phyloP scores from a whole-genome alignment of 2,329 filamentous ascomycete species.

The Sclerotinia trifoliorum region DNA sequence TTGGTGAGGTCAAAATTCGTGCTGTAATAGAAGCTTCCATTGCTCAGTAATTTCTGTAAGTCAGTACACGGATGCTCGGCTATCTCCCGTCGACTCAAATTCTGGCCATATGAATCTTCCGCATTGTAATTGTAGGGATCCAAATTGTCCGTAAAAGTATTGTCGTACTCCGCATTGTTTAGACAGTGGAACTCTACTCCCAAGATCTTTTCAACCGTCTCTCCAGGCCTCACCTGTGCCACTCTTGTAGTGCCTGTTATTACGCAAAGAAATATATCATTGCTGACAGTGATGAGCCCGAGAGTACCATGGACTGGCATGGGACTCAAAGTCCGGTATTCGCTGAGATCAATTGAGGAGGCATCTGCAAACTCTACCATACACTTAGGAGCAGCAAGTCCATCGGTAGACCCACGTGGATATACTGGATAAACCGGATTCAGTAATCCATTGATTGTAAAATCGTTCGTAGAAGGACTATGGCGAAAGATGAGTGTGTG shows the following conservation, averaged over 20 bases:
- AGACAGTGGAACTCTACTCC: constrained; percentile 91
- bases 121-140: constrained; percentile 38
- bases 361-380: constrained; percentile 81
- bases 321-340: constrained; percentile 73
- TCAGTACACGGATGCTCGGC: constrained; percentile 88
- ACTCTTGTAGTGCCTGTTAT: constrained; percentile 77
- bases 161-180: constrained; percentile 82
- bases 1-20: constrained; percentile 98
- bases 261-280: constrained; percentile 87
- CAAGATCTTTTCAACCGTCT: constrained; percentile 84
- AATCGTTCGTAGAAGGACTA: constrained; percentile 63
- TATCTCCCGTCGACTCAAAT: constrained; percentile 64
- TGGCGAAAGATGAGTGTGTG: constrained; percentile 85
- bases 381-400: constrained; percentile 48
- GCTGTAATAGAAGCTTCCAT: constrained; percentile 96
- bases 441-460: constrained; percentile 57
- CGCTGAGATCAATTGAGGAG: constrained; percentile 64
- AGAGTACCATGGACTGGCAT: constrained; percentile 80
- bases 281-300: constrained; percentile 78
- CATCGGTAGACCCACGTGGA: constrained; percentile 41
- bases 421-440: constrained; percentile 51
- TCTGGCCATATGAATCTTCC: constrained; percentile 47
- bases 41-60: constrained; percentile 85
- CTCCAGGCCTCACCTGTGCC: constrained; percentile 79
- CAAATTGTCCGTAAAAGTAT: constrained; percentile 57